Percentiles rank a stretch among this genome's conserved stretches.
Evolutionary conservation across 805 yeast genomes (phyloP).

Genomic region (Candida coquimbonensis): DNA sequence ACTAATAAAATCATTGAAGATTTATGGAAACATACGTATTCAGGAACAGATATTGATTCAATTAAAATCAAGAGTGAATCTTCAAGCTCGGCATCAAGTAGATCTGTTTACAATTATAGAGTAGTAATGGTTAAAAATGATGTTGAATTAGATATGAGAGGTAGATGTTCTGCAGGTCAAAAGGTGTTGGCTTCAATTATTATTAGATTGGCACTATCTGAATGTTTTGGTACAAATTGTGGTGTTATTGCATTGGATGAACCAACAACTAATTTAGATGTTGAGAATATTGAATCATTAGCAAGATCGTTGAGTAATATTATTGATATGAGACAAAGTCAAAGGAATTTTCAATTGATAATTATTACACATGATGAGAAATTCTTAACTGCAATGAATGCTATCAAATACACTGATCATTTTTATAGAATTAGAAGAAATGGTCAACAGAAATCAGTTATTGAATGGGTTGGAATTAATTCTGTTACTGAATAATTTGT

Average conservation of each 20-base stretch:
- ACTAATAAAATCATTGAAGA: conserved; percentile 84
- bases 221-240: conserved; percentile 90
- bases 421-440: conserved; percentile 79
- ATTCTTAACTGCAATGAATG: conserved; percentile 79
- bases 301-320: conserved; percentile 75
- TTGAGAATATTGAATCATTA: conserved; percentile 79
- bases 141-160: conserved; percentile 94
- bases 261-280: conserved; percentile 94
- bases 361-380: conserved; percentile 96
- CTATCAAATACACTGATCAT: conserved; percentile 77
- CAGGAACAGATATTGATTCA: conserved; percentile 92
- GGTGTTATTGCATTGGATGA: conserved; percentile 96
- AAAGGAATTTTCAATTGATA: conserved; percentile 86
- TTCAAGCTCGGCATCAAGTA: conserved; percentile 24
- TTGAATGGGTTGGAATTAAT: conserved; percentile 47
- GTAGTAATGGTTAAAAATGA: conserved; percentile 94
- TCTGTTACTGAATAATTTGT: conserved; percentile 24
- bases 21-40: conserved; percentile 88
- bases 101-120: conserved; percentile 79
- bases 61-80: conserved; percentile 77
- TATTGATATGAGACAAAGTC: conserved; percentile 66
- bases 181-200: conserved; percentile 89
- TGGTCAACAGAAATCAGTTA: conserved; percentile 72
- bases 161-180: conserved; percentile 97
- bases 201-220: conserved; percentile 86